Conservation (phyloP, 345 rosid species). For the Cardamine occulta region DNA sequence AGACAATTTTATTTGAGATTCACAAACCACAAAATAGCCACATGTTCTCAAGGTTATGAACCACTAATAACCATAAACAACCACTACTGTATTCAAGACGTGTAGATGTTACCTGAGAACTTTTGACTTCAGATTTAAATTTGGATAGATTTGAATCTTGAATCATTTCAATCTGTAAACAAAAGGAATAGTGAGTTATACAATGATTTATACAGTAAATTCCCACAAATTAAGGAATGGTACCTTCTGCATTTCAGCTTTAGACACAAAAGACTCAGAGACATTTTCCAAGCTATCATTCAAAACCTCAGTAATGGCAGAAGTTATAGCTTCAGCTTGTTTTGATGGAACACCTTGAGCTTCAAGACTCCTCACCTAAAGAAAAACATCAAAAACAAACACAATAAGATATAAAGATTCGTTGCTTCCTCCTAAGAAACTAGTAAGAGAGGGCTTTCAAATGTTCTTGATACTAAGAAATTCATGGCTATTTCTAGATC, state of each 20-base stretch:
- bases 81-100: not conserved
- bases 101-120: slow-evolving; percentile 67
- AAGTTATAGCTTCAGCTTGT: slow-evolving; percentile 92
- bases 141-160: slow-evolving; percentile 83
- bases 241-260: slow-evolving; percentile 92
- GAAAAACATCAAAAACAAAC: not conserved
- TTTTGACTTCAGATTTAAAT: slow-evolving; percentile 82
- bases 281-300: slow-evolving; percentile 94
- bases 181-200: not conserved
- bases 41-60: not conserved
- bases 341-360: slow-evolving; percentile 87
- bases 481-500: slow-evolving; percentile 14
- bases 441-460: too few species aligned
- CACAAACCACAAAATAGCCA: not conserved
- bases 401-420: not conserved
- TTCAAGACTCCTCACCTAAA: slow-evolving; percentile 79
- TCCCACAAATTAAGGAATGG: not conserved
- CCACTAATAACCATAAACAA: not conserved
- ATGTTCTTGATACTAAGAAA: not conserved
- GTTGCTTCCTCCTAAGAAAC: not conserved
- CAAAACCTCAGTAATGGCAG: slow-evolving; percentile 84
- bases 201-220: not conserved
- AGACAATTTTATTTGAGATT: slow-evolving; percentile 14
- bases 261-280: slow-evolving; percentile 73
- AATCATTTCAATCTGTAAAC: slow-evolving; percentile 67